Percentiles rank a stretch among this genome's conserved stretches.
These are phyloP conservation scores for Hyaloscypha bicolor DNA, from an alignment of 495 filamentous ascomycete genomes.

Conservation along the genomic window DNA sequence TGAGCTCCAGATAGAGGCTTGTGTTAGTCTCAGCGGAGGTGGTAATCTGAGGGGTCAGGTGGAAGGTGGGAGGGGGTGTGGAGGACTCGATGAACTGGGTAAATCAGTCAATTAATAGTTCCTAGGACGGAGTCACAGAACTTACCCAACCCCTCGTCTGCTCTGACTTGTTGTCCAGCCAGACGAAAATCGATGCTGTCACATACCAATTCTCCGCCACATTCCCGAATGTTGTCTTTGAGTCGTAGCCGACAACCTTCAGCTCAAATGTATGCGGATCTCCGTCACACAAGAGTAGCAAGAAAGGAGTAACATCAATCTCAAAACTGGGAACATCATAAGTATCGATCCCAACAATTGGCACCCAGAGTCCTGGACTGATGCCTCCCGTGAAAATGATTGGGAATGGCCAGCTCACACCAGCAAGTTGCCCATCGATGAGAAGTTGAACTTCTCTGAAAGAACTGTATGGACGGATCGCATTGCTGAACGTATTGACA, in stretches of 20 bases:
- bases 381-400: conserved; percentile 73
- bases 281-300: conserved; percentile 25
- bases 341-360: conserved; percentile 69
- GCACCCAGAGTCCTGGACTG: conserved; percentile 67
- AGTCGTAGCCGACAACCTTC: conserved; percentile 23
- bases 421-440: conserved; percentile 64
- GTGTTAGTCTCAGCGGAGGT: conserved; percentile 5
- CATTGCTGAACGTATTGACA: conserved; percentile 52
- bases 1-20: conserved; percentile 7
- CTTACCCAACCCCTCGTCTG: conserved; percentile 10
- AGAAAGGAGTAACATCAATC: conserved; percentile 66
- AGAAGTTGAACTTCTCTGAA: conserved; percentile 69
- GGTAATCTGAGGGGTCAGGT: conserved; percentile 2
- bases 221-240: conserved; percentile 32
- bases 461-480: conserved; percentile 56
- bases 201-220: conserved; percentile 78
- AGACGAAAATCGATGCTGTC: conserved; percentile 78
- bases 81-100: conserved; percentile 3
- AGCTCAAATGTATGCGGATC: conserved; percentile 20
- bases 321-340: conserved; percentile 69
- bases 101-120: not conserved
- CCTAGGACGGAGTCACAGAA: not conserved
- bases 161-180: conserved; percentile 48
- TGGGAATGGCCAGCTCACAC: conserved; percentile 69
- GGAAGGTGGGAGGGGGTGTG: not conserved